Percentiles rank a stretch among this genome's conserved stretches.
Conservation (phyloP, 768 basidiomycete genomes). For the Mycena belliarum region DNA sequence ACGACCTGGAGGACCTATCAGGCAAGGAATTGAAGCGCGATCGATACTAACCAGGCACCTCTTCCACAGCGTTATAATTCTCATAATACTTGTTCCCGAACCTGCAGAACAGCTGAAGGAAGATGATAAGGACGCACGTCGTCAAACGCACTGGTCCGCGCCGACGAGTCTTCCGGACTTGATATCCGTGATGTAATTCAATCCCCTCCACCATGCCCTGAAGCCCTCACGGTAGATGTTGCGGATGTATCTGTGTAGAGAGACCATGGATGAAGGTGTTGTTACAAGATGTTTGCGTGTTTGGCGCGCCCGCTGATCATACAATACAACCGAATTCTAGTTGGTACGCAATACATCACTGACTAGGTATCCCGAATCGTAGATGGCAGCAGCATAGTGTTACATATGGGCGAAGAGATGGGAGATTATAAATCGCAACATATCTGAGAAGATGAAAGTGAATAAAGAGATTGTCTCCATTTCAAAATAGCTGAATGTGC, state of each 20-base stretch:
- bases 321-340: slow-evolving; percentile 7
- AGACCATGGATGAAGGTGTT: slow-evolving; percentile 52
- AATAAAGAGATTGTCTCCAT: slow-evolving; percentile 20
- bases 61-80: slow-evolving; percentile 84
- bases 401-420: slow-evolving; percentile 15
- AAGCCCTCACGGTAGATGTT: slow-evolving; percentile 75
- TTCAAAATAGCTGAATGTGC: slow-evolving; percentile 13
- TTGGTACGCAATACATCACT: slow-evolving; percentile 9
- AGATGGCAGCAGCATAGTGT: slow-evolving; percentile 17
- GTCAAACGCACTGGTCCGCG: slow-evolving; percentile 72
- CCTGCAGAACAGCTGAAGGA: slow-evolving; percentile 37
- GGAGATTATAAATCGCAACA: slow-evolving; percentile 10
- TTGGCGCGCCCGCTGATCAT: neutral
- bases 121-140: slow-evolving; percentile 3
- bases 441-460: slow-evolving; percentile 14
- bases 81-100: slow-evolving; percentile 96
- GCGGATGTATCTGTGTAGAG: slow-evolving; percentile 73
- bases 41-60: slow-evolving; percentile 69
- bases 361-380: slow-evolving; percentile 7
- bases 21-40: neutral
- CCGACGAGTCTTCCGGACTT: slow-evolving; percentile 81
- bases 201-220: slow-evolving; percentile 85
- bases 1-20: slow-evolving; percentile 57
- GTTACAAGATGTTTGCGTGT: slow-evolving; percentile 10
- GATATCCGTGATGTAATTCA: slow-evolving; percentile 94